Evolutionary conservation across 805 yeast genomes (phyloP).

Genomic region (Sugiyamaella boreocaroliniensis): DNA sequence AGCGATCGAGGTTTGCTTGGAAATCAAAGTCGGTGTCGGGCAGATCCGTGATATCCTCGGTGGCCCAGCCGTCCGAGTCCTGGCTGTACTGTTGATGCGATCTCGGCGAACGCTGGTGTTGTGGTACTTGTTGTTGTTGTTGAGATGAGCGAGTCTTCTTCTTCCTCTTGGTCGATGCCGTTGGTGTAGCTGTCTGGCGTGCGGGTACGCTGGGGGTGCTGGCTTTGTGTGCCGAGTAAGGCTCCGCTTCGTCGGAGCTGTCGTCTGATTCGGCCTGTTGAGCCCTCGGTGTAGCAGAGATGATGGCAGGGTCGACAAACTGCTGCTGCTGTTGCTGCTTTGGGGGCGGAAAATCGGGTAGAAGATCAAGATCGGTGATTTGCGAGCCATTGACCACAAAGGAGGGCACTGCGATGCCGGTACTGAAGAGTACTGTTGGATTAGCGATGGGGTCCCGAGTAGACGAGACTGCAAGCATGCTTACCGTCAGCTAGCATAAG

Average conservation of each 20-base stretch:
- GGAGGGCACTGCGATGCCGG: slow-evolving; percentile 9
- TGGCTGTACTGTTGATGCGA: not conserved
- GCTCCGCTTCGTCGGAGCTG: slow-evolving; percentile 1
- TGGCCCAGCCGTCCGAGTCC: slow-evolving; percentile 20
- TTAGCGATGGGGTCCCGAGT: not conserved
- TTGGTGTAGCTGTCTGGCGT: not conserved
- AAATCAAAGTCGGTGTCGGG: slow-evolving; percentile 74
- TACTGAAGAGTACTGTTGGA: slow-evolving; percentile 10
- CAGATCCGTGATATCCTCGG: slow-evolving; percentile 36
- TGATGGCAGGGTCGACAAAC: slow-evolving; percentile 12
- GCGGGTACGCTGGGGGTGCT: not conserved
- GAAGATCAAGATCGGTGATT: slow-evolving; percentile 20
- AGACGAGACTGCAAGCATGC: not conserved
- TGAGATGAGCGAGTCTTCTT: not conserved
- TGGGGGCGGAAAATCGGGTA: slow-evolving; percentile 9
- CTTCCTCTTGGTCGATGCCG: not conserved
- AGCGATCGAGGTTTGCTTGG: slow-evolving; percentile 69
- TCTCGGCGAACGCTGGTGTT: not conserved
- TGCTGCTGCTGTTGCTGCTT: slow-evolving; percentile 1
- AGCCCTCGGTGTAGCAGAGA: slow-evolving; percentile 6
- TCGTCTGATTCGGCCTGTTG: not conserved
- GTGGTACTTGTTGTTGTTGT: not conserved
- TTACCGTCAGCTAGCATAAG: slow-evolving; percentile 14
- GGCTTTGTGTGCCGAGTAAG: slow-evolving; percentile 1
- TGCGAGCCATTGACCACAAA: slow-evolving; percentile 14